Evolutionary conservation across 2,329 filamentous ascomycete species (phyloP), one percentile per base, ranked within the genome.

Genomic region (Hymenoscyphus linearis): DNA sequence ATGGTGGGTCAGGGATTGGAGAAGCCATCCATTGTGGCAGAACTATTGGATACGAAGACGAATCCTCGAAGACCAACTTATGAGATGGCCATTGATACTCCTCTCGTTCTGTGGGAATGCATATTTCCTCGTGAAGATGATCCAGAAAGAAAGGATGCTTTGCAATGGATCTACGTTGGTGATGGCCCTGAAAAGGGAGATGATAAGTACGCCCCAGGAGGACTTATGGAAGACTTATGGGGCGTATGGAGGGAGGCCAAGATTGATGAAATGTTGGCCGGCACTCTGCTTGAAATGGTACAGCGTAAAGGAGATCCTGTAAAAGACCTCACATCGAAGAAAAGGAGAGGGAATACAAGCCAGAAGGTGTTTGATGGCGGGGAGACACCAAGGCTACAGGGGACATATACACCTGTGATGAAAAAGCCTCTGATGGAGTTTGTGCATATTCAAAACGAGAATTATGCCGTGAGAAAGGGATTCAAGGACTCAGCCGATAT

Each of bases 101-200:
- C 95, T 2, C 82, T 99, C 9, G 95, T 98, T 16, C 83, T 99
- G 5, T 98, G 93, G 93, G 91, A 98, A 76, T 98, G 93, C 75
- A 81, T 96, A 36, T 99, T 97, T 74, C 91, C 91, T 0, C 76
- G 77, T 52, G 71, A 79, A 62, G 74, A 76, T 31, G 70, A 74
- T 50, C 67, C 69, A 13, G 67, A 73, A 57, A 69, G 80, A 27
- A 76, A 79, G 47, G 87, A 95, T 72, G 80, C 82, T 0, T 72
- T 97, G 60, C 73, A 86, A 18, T 99, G 95, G 93, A 74, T 92
- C 0, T 90, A 92, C 74, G 81, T 89, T 1, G 90, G 89, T 52
- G 89, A 93, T 65, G 83, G 86, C 44, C 78, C 77, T 22, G 73
- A 78, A 37, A 80, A 77, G 27, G 78, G 77, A 10, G 79, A 82